Conservation (phyloP, 2,329 filamentous ascomycete genomes). For the Pseudocercospora cruenta region DNA sequence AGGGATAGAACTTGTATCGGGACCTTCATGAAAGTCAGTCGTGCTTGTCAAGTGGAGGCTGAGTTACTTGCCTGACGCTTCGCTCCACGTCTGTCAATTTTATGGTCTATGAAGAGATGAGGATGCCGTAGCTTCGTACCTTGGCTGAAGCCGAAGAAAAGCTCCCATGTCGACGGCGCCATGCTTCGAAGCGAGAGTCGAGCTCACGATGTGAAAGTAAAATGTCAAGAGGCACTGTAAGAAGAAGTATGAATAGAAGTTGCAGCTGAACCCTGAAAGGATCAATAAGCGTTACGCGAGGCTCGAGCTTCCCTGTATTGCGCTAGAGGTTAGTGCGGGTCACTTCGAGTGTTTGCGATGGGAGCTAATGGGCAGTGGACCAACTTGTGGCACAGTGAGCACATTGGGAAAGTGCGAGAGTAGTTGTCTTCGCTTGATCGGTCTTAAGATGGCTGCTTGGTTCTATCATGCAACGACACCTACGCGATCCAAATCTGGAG, state of each 20-base stretch:
- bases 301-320: neutral
- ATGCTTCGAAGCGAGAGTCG: neutral
- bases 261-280: neutral
- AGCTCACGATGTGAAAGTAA: neutral
- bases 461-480: slow-evolving; percentile 24
- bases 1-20: slow-evolving; percentile 32
- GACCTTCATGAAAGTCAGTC: slow-evolving; percentile 3
- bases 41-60: too few species aligned
- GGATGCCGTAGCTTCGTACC: slow-evolving; percentile 37
- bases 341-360: neutral
- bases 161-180: slow-evolving; percentile 12
- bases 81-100: slow-evolving; percentile 63
- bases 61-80: slow-evolving; percentile 30
- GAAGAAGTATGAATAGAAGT: neutral
- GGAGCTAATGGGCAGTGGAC: neutral
- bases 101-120: slow-evolving; percentile 59
- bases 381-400: neutral
- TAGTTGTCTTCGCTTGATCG: too few species aligned
- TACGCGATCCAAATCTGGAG: slow-evolving; percentile 36
- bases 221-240: too few species aligned
- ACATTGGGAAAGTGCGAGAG: neutral
- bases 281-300: neutral
- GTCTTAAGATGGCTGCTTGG: too few species aligned
- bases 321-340: neutral
- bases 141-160: slow-evolving; percentile 26